These are phyloP conservation scores for Ogataea glucozyma DNA, from an alignment of 805 yeast genomes.

Conservation along the genomic window DNA sequence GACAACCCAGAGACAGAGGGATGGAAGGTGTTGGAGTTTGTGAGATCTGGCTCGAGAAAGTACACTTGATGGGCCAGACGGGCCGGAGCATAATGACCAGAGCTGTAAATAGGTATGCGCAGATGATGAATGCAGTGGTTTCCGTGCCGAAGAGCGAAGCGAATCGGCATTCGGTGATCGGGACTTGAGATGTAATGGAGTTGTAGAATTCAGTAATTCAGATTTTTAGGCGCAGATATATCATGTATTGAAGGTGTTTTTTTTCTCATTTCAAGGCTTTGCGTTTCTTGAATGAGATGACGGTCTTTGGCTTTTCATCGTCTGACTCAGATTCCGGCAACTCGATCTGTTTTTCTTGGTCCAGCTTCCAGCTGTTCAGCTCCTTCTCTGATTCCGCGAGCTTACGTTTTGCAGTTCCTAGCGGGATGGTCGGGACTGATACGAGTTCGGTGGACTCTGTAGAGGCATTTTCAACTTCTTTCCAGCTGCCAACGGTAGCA, in stretches of 20 bases:
- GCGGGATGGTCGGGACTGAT: neutral
- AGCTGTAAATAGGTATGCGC: too few relatives aligned
- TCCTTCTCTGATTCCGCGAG: conserved; percentile 21
- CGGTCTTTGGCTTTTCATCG: conserved; percentile 10
- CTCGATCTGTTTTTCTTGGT: conserved; percentile 16
- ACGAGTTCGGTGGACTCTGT: neutral
- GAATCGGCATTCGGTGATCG: too few relatives aligned
- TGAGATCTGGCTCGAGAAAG: conserved; percentile 87
- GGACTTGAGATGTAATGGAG: too few relatives aligned
- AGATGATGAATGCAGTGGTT: too few relatives aligned
- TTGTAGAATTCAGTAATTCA: too few relatives aligned
- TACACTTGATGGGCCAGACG: conserved; percentile 47
- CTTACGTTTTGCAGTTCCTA: conserved; percentile 4
- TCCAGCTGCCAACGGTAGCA: too few relatives aligned
- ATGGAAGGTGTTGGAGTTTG: conserved; percentile 94
- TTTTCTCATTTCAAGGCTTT: conserved; percentile 7
- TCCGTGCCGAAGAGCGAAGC: too few relatives aligned
- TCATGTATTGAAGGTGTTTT: conserved; percentile 7
- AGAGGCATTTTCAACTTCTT: neutral
- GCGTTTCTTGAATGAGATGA: conserved; percentile 22
- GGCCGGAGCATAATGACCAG: too few relatives aligned
- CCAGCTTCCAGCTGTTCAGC: conserved; percentile 31
- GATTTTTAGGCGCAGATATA: conserved; percentile 14
- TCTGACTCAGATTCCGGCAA: conserved; percentile 6
- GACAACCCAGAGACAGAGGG: conserved; percentile 92